A percentile compares a stretch with the other conserved stretches of the same genome.
phyloP scores from a whole-genome alignment of 2,329 filamentous ascomycete species.

The Herpotrichia juniperi region DNA sequence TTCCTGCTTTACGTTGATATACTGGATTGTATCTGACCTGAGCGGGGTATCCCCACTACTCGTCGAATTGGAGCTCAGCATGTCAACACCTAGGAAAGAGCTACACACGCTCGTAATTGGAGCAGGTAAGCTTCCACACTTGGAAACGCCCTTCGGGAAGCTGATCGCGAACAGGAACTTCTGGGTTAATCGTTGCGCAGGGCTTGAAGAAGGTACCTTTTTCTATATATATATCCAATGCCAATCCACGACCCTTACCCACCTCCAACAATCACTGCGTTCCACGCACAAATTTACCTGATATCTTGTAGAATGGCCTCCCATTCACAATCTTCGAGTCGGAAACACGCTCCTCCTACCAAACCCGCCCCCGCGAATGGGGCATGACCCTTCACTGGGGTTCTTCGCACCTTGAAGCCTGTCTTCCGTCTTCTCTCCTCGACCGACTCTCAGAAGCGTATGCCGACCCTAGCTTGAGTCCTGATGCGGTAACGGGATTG shows the following conservation, averaged over 20 bases:
- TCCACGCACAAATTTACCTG: neutral
- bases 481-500: constrained; percentile 24
- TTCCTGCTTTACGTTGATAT: too few species aligned
- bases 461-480: constrained; percentile 21
- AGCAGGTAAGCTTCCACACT: constrained; percentile 2
- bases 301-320: constrained; percentile 1
- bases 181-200: constrained; percentile 8
- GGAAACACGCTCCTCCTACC: constrained; percentile 9
- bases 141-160: neutral
- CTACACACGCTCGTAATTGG: constrained; percentile 11
- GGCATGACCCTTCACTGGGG: constrained; percentile 36
- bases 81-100: neutral
- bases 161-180: neutral
- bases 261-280: neutral
- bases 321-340: constrained; percentile 9
- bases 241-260: neutral
- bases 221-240: neutral
- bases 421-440: constrained; percentile 21
- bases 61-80: too few species aligned
- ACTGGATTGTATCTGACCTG: too few species aligned
- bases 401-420: constrained; percentile 20
- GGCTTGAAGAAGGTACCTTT: constrained; percentile 9
- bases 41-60: too few species aligned
- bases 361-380: constrained; percentile 30
- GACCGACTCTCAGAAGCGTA: constrained; percentile 30